Percentiles rank a stretch among this genome's conserved stretches.
Conservation (phyloP, 73 alveolate species). For the Urostyla sp. region DNA sequence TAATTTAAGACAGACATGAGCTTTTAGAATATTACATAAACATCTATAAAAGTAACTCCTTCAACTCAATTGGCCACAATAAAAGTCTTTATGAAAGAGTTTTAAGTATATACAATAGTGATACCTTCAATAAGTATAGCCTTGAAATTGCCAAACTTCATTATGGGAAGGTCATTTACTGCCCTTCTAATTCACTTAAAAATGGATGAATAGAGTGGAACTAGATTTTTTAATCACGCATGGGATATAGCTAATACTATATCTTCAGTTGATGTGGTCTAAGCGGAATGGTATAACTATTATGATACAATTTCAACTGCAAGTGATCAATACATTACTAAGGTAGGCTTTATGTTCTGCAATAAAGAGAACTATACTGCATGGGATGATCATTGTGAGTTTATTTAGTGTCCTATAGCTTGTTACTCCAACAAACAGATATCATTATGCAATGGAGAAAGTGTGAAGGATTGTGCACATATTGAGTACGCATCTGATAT, state of each 20-base stretch:
- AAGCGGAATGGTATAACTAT: neutral
- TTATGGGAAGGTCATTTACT: neutral
- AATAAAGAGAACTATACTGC: slow-evolving; percentile 38
- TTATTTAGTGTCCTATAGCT: neutral
- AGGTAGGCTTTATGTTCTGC: slow-evolving; percentile 5
- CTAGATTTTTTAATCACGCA: slow-evolving; percentile 20
- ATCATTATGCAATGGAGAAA: neutral
- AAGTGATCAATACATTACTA: neutral
- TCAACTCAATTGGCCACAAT: neutral
- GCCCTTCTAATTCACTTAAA: slow-evolving; percentile 18
- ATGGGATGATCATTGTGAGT: slow-evolving; percentile 50
- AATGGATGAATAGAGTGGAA: slow-evolving; percentile 52
- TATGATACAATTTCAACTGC: neutral
- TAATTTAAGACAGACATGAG: neutral
- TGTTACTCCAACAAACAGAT: neutral
- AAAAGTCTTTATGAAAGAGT: slow-evolving; percentile 22
- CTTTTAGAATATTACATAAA: neutral
- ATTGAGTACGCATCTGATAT: slow-evolving; percentile 34
- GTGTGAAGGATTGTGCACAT: slow-evolving; percentile 31
- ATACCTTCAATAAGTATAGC: neutral
- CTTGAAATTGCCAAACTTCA: neutral
- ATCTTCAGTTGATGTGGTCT: neutral
- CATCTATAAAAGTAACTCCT: neutral
- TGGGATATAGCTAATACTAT: neutral
- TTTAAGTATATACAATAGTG: neutral